Evolutionary conservation across 2,329 filamentous ascomycete genomes (phyloP), one percentile per base, ranked within the genome.

Genomic region (Madurella mycetomatis): DNA sequence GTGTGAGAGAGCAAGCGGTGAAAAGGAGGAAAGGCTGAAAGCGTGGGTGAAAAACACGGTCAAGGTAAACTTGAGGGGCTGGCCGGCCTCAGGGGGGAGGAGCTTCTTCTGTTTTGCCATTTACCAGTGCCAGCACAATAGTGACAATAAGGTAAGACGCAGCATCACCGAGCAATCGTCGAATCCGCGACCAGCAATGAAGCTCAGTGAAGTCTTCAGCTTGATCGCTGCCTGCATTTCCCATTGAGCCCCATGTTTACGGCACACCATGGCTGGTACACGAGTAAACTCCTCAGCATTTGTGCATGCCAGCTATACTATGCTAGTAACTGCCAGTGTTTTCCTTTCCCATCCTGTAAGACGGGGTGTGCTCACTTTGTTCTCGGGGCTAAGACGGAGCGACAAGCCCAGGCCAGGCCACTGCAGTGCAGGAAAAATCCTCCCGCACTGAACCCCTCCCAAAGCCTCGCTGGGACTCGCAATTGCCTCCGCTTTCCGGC

Each of bases 391-490:
- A 54, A 54, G 45, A 56, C 39, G 42, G 47, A 52, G 53, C 47
- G 55, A 54, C 58, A 59, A 58, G 57, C 55, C 54, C 48, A 55
- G 34, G 4, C 41, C 46, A 44, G 54, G 42, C 32, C 32, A 50
- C 49, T 51, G 53, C 47, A 53, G 34, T 37, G 34, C 46, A 40
- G 47, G 41, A 50, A 13, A 25, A 57, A 46, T 47, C 50, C 42
- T 48, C 52, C 53, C 46, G 34, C 31, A 42, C 34, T 9, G 34
- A 50, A 19, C 49, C 42, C 39, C 41, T 47, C 44, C 52, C 51
- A 12, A 46, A 30, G 41, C 47, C 40, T 46, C 39, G 34, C 41
- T 49, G 41, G 31, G 17, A 15, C 17, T 18, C n/a, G 45, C 48
- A 45, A 50, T 50, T 47, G 48, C 42, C 30, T 45, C 42, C 42